Conservation (phyloP, 176 grass and related monocot species). For the Aegilops speltoides region DNA sequence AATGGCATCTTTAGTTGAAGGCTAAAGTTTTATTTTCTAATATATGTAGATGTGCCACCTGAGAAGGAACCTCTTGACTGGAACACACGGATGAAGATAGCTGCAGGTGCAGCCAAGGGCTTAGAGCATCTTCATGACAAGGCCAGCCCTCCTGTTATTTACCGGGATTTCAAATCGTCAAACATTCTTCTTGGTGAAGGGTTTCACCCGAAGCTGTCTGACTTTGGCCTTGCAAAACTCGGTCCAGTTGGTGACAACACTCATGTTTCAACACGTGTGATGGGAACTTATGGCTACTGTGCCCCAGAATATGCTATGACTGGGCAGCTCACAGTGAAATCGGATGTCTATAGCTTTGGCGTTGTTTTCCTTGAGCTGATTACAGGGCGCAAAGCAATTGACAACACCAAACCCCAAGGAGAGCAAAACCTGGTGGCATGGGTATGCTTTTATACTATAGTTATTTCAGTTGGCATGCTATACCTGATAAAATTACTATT, state of each 20-base stretch:
- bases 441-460: constrained; percentile 47
- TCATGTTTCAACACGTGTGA: constrained; percentile 88
- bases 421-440: constrained; percentile 94
- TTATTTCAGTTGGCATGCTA: constrained; percentile 2
- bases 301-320: constrained; percentile 97
- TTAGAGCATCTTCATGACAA: constrained; percentile 92
- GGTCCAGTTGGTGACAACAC: constrained; percentile 94
- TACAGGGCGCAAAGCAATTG: constrained; percentile 85
- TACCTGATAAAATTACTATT: not conserved
- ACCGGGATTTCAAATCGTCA: constrained; percentile 88
- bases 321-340: constrained; percentile 84
- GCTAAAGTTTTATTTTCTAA: not conserved
- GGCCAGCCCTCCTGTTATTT: constrained; percentile 84
- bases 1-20: not conserved
- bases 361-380: constrained; percentile 93
- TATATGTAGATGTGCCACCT: constrained; percentile 63
- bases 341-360: constrained; percentile 90
- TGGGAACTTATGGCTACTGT: constrained; percentile 94
- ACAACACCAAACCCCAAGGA: constrained; percentile 61
- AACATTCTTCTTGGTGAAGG: constrained; percentile 90
- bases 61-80: constrained; percentile 86
- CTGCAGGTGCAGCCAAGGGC: constrained; percentile 88
- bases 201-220: constrained; percentile 80
- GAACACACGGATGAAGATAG: constrained; percentile 93
- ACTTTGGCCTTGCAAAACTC: constrained; percentile 90